Evolutionary conservation across 352 stramenopile species (phyloP), one percentile per base, ranked within the genome.

Genomic region (Phytopythium montanum): DNA sequence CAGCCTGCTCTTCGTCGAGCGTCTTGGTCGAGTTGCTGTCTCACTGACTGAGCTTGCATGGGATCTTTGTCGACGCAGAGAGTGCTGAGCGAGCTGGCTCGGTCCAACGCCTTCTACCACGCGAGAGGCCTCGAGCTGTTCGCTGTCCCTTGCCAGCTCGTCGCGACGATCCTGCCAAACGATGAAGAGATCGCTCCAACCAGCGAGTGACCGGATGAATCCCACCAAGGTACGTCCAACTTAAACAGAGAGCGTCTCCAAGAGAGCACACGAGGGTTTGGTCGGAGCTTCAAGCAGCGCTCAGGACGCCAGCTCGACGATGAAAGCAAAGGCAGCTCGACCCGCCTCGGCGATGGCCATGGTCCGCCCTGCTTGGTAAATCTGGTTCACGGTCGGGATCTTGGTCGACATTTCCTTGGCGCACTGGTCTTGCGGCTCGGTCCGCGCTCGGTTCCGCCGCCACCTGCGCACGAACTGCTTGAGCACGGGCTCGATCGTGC

Each of bases 91-190:
- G 85, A 95, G 56, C 60, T 95, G 45, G 76, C 76, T 44, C 79
- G 85, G 5, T 92, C 83, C 5, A 75, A 92, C 16, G 70, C 76
- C 4, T 92, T 88, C 51, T 92, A 89, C 52, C 75, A 93, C 62
- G 81, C 81, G 21, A 93, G 85, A 61, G 84, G 79, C 3, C 64
- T 95, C 12, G 83, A 95, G 58, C 52, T 79, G 23, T 92, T 92
- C 54, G 72, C 80, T 3, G 19, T 64, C 7, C 76, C 85, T 3
- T 93, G 81, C 21, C 64, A 82, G 56, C 49, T 55, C 10, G 70
- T 85, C 42, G 60, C 75, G 38, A 77, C 68, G n/a, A 64, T 90
- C 36, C 39, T 70, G 1, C 31, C 54, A 12, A 64, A 50, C 6
- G 56, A 68, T 29, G 45, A 52, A 34, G 26, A 52, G 5, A 14